Evolutionary conservation across 176 grass and related monocot genomes (phyloP), one percentile per base, ranked within the genome.

Genomic region (Carex littledalei): DNA sequence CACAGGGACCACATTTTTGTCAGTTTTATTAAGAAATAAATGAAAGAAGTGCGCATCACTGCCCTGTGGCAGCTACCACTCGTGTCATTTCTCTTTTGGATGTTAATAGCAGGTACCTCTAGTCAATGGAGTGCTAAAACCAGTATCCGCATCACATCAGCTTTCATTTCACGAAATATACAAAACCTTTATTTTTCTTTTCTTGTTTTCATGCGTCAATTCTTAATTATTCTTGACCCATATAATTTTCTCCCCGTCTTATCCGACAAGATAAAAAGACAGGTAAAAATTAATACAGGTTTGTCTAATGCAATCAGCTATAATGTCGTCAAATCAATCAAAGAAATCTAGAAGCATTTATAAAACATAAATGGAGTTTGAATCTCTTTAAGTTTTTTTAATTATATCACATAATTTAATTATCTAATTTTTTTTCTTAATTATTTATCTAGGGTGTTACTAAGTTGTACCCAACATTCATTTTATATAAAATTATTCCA

Each of bases 91-190:
- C 4, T 1, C 16, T 26, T 24, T 76, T 76, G 11, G 12, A 53
- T 76, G 45, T 53, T 53, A 76, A 76, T 7, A 72, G 68, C 3
- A 72, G 39, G 39, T 72, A 72, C 18, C 68, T 45, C 18, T 74
- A 75, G 45, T 75, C 71, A 75, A 75, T 75, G 71, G n/a, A 75
- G 71, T 75, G 71, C 45, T 50, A 68, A 37, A 39, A 76, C 45
- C 47, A 54, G 45, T 76, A 31, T 54, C 21, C 0, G 47, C 72
- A 31, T 76, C 72, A 52, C 72, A 76, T 76, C 72, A 54, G 12
- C 20, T 50, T 54, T 76, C 47, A 53, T 76, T 39, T 76, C 47
- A 54, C 47, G 12, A 76, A 54, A 53, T 5, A 75, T 45, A 71
- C 67, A 72, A 71, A 24, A 24, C 31, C 11, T 53, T 53, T 21